Base-by-base conservation (phyloP, 331 rosid genomes). In the Quercus tomentella region DNA sequence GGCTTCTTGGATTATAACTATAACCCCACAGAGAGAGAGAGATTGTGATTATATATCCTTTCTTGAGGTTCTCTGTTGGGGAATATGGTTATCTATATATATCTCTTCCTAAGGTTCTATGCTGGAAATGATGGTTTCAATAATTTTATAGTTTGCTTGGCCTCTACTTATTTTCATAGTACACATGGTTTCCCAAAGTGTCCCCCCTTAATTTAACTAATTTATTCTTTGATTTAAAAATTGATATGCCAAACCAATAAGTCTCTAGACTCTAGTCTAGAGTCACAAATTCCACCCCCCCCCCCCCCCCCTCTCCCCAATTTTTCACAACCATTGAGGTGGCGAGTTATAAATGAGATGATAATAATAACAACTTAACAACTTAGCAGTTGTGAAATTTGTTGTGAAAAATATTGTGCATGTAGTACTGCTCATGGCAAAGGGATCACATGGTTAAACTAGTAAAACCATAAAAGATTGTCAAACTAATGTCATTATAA, bases 101-200 rank as follows among this genome's bases (percentile, higher is more conserved):
- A 80, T 65, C 6, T 67, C 61, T 68, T 1, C 66, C 77, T 76
- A 62, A 82, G 85, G 73, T 82, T 77, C 87, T 73, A 10, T 33
- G 45, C 80, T 66, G 73, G 75, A 78, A 74, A 83, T 63, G 56
- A 68, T 77, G 85, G 56, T 54, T 76, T 78, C 35, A 70, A 72
- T 70, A 81, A 76, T 73, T 72, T 73, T 80, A 61, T 83, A 75
- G 69, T 30, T 80, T 82, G 79, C 86, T 80, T 83, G 79, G 75
- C 80, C 86, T 83, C 85, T 41, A 71, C 82, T 76, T 56, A 45
- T 76, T 82, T 78, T 62, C 18, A 11, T 26, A 33, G 23, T 11
- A 35, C 45, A 14, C 66, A 78, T 63, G 66, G 22, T 85, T 85
- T 61, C 86, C 89, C 72, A 82, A 82, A 85, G 4, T 85, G 55